Evolutionary conservation across 148 eudicot species (phyloP).

Genomic region (Dysphania ambrosioides): DNA sequence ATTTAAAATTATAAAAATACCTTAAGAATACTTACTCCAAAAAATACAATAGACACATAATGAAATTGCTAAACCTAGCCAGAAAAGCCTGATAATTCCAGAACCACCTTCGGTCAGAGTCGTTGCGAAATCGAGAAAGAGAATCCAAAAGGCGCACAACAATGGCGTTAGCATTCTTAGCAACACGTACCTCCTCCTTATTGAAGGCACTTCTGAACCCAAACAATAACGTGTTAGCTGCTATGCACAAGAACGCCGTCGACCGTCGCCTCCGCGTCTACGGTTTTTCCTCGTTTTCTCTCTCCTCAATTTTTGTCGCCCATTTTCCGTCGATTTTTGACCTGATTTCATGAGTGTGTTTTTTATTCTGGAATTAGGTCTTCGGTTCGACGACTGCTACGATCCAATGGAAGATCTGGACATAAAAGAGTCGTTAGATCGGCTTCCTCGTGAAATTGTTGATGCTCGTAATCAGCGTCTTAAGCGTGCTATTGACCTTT

Average conservation of each 20-base stretch:
- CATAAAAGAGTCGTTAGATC: constrained; percentile 71
- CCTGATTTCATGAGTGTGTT: background rate
- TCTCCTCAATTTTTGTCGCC: constrained; percentile 6
- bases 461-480: constrained; percentile 93
- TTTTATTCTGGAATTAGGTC: constrained; percentile 35
- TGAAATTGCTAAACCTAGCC: no score
- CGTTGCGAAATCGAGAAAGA: no score
- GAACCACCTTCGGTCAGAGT: no score
- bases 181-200: constrained; percentile 42
- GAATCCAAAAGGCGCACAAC: background rate
- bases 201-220: constrained; percentile 62
- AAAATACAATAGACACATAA: background rate
- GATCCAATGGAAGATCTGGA: constrained; percentile 78
- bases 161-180: constrained; percentile 56
- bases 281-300: constrained; percentile 35
- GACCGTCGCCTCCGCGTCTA: constrained; percentile 68
- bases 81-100: background rate
- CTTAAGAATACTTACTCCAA: background rate
- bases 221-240: constrained; percentile 65
- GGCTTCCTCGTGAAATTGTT: constrained; percentile 83
- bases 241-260: constrained; percentile 62
- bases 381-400: constrained; percentile 75
- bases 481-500: constrained; percentile 88
- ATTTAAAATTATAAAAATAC: no score
- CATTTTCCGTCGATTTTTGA: background rate